These are phyloP conservation scores for Babjeviella inositovora DNA, from an alignment of 805 yeast genomes.

Conservation along the genomic window DNA sequence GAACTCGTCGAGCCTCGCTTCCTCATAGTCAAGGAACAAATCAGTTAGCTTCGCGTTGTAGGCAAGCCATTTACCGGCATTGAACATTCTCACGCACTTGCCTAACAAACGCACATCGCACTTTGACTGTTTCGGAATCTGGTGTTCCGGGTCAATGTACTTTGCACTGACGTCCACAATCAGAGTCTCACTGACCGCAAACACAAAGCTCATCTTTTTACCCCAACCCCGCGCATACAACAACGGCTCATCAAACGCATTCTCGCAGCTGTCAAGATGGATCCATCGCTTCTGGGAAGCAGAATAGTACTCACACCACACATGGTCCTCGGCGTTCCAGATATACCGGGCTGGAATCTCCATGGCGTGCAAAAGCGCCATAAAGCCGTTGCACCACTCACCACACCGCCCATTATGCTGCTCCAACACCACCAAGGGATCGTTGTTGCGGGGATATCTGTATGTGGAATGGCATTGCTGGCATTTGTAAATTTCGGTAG, in stretches of 20 bases:
- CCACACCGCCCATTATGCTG: constrained; percentile 78
- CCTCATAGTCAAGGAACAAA: constrained; percentile 1
- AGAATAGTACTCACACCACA: constrained; percentile 88
- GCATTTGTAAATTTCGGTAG: constrained; percentile 55
- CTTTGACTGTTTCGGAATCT: constrained; percentile 29
- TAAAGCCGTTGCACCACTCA: constrained; percentile 85
- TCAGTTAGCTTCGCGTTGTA: constrained; percentile 6
- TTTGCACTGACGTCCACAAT: constrained; percentile 54
- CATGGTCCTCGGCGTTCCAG: constrained; percentile 90
- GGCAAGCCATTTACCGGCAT: constrained; percentile 12
- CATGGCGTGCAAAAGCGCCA: constrained; percentile 51
- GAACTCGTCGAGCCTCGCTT: constrained; percentile 11
- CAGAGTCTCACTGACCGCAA: constrained; percentile 52
- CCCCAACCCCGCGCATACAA: constrained; percentile 83
- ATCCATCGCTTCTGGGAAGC: constrained; percentile 50
- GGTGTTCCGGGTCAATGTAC: constrained; percentile 34
- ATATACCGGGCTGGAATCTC: constrained; percentile 54
- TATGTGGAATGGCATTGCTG: constrained; percentile 22
- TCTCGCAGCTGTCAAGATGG: constrained; percentile 83
- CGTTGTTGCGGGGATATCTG: constrained; percentile 67
- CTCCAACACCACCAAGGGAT: constrained; percentile 42
- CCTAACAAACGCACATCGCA: constrained; percentile 19
- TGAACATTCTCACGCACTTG: constrained; percentile 16
- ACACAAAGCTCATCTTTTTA: constrained; percentile 77
- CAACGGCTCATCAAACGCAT: constrained; percentile 66